phyloP scores from a whole-genome alignment of 257 asterid genomes.

The Primulina eburnea region DNA sequence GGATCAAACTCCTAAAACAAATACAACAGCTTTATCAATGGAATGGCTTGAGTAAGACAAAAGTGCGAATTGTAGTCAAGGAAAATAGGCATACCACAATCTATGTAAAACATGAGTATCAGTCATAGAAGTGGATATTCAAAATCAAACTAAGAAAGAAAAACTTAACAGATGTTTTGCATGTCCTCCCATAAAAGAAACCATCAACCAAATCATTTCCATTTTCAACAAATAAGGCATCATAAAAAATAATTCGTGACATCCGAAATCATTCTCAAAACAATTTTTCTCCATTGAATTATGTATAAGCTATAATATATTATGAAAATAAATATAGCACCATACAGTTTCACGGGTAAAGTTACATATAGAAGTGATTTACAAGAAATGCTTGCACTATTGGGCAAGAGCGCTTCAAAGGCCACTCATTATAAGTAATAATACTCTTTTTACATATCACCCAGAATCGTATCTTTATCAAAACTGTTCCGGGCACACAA shows the following conservation, averaged over 20 bases:
- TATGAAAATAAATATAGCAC: not conserved
- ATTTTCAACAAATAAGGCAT: conserved; percentile 12
- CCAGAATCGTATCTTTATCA: conserved; percentile 4
- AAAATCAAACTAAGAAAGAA: conserved; percentile 17
- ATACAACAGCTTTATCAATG: conserved; percentile 31
- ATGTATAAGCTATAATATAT: not conserved
- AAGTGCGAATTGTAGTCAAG: conserved; percentile 6
- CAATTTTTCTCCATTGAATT: not conserved
- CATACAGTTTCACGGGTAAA: conserved; percentile 4
- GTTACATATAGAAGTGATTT: not conserved
- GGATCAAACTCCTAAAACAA: conserved; percentile 80
- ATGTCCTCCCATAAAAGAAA: conserved; percentile 14
- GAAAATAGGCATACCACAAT: conserved; percentile 12
- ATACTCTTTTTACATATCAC: not conserved
- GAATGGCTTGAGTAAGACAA: conserved; percentile 20
- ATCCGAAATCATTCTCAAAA: conserved; percentile 13
- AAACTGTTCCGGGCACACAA: not conserved
- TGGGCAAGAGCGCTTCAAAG: conserved; percentile 13
- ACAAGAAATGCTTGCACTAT: not conserved
- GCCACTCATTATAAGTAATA: not conserved
- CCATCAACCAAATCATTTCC: conserved; percentile 9
- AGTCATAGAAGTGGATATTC: conserved; percentile 19
- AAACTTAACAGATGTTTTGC: not conserved
- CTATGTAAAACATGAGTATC: conserved; percentile 16
- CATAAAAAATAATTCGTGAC: conserved; percentile 4